Evolutionary conservation across 148 eudicot species (phyloP).

Genomic region (Limonium bicolor): DNA sequence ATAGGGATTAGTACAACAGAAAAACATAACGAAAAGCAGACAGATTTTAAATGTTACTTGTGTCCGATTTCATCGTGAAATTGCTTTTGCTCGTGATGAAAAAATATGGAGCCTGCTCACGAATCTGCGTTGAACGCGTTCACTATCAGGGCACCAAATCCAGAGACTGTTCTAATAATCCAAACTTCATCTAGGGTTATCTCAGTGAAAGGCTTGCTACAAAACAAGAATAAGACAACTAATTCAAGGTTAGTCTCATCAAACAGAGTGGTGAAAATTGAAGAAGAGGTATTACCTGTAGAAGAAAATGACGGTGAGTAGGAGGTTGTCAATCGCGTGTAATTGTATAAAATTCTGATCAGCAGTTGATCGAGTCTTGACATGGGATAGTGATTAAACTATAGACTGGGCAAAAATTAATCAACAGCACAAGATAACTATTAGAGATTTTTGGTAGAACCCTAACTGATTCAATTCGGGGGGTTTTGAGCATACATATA

Average conservation of each 20-base stretch:
- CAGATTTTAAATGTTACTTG: conserved; percentile 95
- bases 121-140: conserved; percentile 10
- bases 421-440: too few species aligned
- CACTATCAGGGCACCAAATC: conserved; percentile 97
- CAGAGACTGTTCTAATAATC: conserved; percentile 77
- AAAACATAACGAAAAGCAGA: too few species aligned
- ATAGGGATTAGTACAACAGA: too few species aligned
- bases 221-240: conserved; percentile 36
- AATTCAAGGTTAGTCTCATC: conserved; percentile 83
- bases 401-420: too few species aligned
- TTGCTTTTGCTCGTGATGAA: conserved; percentile 85
- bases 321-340: too few species aligned
- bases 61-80: conserved; percentile 98
- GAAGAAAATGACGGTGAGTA: conserved; percentile 27
- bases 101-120: conserved; percentile 97
- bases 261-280: conserved; percentile 40
- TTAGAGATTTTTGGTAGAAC: too few species aligned
- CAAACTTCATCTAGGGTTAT: conserved; percentile 73
- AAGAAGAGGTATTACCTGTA: conserved; percentile 31
- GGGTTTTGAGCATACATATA: too few species aligned
- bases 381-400: too few species aligned
- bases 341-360: too few species aligned
- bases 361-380: too few species aligned
- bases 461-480: too few species aligned
- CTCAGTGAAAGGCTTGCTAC: conserved; percentile 69